Percentiles rank a stretch among this genome's conserved stretches.
Evolutionary conservation across 2,329 filamentous ascomycete genomes (phyloP).

Genomic region (Ophioceras dolichostomum): DNA sequence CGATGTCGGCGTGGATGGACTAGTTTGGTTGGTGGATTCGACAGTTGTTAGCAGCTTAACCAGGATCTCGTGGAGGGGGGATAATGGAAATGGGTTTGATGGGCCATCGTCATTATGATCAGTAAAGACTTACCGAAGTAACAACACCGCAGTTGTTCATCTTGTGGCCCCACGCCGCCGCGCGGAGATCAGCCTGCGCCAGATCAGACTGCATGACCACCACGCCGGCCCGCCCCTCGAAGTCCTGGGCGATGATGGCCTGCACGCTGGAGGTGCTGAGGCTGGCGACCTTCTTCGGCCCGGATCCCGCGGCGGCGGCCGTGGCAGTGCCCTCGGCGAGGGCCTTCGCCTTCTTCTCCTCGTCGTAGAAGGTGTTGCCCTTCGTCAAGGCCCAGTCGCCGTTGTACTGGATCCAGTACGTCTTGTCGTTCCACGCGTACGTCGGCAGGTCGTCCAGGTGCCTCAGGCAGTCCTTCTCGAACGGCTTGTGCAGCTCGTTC

Average conservation of each 20-base stretch:
- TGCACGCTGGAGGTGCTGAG: slow-evolving; percentile 23
- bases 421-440: slow-evolving; percentile 59
- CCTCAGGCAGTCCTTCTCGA: slow-evolving; percentile 36
- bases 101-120: too few relatives aligned
- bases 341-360: slow-evolving; percentile 14
- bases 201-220: slow-evolving; percentile 26
- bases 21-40: too few relatives aligned
- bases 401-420: slow-evolving; percentile 58
- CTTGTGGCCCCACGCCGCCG: slow-evolving; percentile 25
- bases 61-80: too few relatives aligned
- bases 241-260: slow-evolving; percentile 20
- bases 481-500: slow-evolving; percentile 54
- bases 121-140: slow-evolving; percentile 28
- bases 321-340: slow-evolving; percentile 1
- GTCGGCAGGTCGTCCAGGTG: slow-evolving; percentile 52
- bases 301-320: too few relatives aligned
- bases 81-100: too few relatives aligned
- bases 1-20: slow-evolving; percentile 50
- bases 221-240: slow-evolving; percentile 11
- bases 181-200: slow-evolving; percentile 21
- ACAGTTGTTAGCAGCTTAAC: too few relatives aligned
- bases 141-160: slow-evolving; percentile 29
- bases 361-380: slow-evolving; percentile 28
- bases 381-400: slow-evolving; percentile 51
- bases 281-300: background rate